These are phyloP conservation scores for Cucumis cinereus DNA, from an alignment of 306 rosid species.

Conservation along the genomic window DNA sequence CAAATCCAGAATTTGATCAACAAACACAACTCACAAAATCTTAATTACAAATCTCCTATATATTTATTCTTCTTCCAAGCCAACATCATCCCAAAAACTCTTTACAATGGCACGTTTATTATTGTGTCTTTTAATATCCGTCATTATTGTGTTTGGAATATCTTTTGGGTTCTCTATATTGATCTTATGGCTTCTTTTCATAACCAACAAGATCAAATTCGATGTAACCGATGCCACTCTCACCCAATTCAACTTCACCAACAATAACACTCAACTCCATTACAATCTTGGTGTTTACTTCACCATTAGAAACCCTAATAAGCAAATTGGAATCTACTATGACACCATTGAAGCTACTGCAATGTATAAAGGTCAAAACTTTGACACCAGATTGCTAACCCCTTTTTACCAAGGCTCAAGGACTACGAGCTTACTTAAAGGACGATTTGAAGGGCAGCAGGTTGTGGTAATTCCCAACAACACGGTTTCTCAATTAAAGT, in stretches of 20 bases:
- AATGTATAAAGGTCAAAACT: neutral
- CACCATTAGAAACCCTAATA: slow-evolving; percentile 45
- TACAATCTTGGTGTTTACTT: neutral
- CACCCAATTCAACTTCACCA: slow-evolving; percentile 24
- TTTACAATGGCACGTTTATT: neutral
- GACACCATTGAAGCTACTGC: neutral
- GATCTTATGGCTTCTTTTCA: slow-evolving; percentile 33
- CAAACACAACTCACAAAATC: neutral
- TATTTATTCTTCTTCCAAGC: neutral
- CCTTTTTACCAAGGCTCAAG: neutral
- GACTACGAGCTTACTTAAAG: neutral
- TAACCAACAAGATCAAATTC: slow-evolving; percentile 36
- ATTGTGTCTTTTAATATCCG: neutral
- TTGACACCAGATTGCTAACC: neutral
- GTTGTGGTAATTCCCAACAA: neutral
- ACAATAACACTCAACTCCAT: slow-evolving; percentile 5
- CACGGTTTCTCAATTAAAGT: neutral
- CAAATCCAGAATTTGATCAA: neutral
- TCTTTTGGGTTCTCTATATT: neutral
- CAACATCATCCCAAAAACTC: neutral
- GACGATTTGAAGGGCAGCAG: neutral
- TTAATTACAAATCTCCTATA: neutral
- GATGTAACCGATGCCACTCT: slow-evolving; percentile 23
- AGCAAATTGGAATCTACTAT: neutral
- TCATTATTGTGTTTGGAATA: neutral